These are phyloP conservation scores for Austroboletus rostrupii DNA, from an alignment of 1,284 basidiomycete species.

Conservation along the genomic window DNA sequence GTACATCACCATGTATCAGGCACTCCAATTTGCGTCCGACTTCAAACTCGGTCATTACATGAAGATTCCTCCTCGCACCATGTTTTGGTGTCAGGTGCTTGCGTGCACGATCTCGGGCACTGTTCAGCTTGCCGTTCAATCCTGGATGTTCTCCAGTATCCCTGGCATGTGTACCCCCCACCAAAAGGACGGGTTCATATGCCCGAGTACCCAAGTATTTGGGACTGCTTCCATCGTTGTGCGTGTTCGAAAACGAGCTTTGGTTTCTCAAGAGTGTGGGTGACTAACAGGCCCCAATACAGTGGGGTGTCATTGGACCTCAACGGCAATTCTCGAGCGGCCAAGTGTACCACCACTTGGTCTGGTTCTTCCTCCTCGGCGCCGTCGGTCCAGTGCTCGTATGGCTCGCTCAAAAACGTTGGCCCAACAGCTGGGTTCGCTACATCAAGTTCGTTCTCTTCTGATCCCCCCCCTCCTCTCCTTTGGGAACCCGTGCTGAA, in stretches of 20 bases:
- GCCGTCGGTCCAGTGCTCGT: slow-evolving; percentile 40
- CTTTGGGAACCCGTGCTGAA: not conserved
- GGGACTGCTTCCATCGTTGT: slow-evolving; percentile 38
- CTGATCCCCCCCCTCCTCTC: no score
- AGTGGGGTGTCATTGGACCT: slow-evolving; percentile 44
- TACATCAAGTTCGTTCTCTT: slow-evolving; percentile 40
- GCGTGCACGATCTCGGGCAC: slow-evolving; percentile 42
- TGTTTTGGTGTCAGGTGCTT: slow-evolving; percentile 42
- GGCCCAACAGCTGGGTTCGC: slow-evolving; percentile 42
- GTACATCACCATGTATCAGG: slow-evolving; percentile 37
- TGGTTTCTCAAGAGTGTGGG: not conserved
- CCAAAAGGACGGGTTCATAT: slow-evolving; percentile 33
- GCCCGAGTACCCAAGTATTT: slow-evolving; percentile 36
- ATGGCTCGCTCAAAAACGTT: slow-evolving; percentile 37
- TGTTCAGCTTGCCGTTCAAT: slow-evolving; percentile 40
- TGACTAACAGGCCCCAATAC: not conserved
- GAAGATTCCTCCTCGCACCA: slow-evolving; percentile 46
- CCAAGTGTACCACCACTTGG: slow-evolving; percentile 30
- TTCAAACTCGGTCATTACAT: slow-evolving; percentile 49
- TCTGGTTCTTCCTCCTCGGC: slow-evolving; percentile 59
- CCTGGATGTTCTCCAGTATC: slow-evolving; percentile 37
- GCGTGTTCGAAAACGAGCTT: not conserved
- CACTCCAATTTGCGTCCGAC: slow-evolving; percentile 41
- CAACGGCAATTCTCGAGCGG: slow-evolving; percentile 29
- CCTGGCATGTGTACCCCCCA: slow-evolving; percentile 23